These are phyloP conservation scores for Coemansia sp. DNA, from an alignment of 192 early-diverging fungal species.

Conservation along the genomic window DNA sequence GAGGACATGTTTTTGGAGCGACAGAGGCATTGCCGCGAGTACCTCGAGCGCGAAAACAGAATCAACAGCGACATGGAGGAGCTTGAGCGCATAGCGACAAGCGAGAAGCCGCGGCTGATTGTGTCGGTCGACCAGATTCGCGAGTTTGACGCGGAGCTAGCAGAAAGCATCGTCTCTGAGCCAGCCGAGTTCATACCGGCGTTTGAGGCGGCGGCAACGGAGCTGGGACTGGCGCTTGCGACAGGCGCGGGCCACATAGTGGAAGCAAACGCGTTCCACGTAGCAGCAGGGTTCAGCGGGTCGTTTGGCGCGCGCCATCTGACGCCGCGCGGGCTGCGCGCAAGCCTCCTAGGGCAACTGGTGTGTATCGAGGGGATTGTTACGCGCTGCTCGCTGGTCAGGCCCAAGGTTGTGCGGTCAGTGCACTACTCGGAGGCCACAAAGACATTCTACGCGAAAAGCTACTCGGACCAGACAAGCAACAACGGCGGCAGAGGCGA, in stretches of 20 bases:
- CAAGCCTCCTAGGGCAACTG: conserved; percentile 78
- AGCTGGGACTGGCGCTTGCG: conserved; percentile 15
- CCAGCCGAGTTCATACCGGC: conserved; percentile 85
- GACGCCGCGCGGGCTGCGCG: conserved; percentile 81
- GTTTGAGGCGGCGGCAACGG: conserved; percentile 62
- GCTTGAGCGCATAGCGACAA: conserved; percentile 19
- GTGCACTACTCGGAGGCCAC: conserved; percentile 93
- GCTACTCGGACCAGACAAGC: conserved; percentile 86
- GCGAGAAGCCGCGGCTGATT: conserved; percentile 63
- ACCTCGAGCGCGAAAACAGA: conserved; percentile 55
- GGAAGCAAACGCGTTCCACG: conserved; percentile 16
- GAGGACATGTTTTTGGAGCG: conserved; percentile 52
- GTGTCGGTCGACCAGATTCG: conserved; percentile 90
- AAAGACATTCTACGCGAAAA: conserved; percentile 73
- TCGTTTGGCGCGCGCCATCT: conserved; percentile 88
- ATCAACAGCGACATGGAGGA: conserved; percentile 37
- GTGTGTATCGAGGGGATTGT: conserved; percentile 97
- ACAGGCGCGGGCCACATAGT: conserved; percentile 7
- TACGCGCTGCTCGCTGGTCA: conserved; percentile 93
- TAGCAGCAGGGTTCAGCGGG: conserved; percentile 85
- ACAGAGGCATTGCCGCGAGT: conserved; percentile 49
- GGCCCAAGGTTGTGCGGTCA: conserved; percentile 88
- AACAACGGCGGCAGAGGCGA: conserved; percentile 46
- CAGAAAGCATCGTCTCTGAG: conserved; percentile 65
- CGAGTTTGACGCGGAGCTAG: conserved; percentile 68